Conservation (phyloP, 2,329 filamentous ascomycete species). For the Botrytis hyacinthi region DNA sequence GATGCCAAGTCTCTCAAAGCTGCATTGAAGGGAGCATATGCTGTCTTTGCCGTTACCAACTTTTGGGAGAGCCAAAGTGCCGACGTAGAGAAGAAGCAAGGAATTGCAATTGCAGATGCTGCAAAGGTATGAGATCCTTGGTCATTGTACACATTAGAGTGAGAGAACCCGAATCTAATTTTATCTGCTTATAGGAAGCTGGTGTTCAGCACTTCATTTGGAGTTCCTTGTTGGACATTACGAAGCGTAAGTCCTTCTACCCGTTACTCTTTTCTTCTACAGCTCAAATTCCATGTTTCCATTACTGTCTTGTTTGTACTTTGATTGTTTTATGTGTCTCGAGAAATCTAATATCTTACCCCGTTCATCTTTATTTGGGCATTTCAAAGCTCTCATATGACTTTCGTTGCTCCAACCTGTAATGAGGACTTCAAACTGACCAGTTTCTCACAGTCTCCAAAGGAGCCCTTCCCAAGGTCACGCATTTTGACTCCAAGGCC, state of each 20-base stretch:
- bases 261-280: neutral
- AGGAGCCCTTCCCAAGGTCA: constrained; percentile 43
- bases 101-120: constrained; percentile 49
- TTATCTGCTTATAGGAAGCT: constrained; percentile 36
- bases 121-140: constrained; percentile 41
- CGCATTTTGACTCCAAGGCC: constrained; percentile 43
- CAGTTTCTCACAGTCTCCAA: constrained; percentile 39
- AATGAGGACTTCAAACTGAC: neutral
- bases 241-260: constrained; percentile 39
- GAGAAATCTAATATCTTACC: neutral
- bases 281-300: neutral
- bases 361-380: neutral
- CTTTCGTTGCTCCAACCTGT: neutral
- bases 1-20: constrained; percentile 42
- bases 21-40: constrained; percentile 37
- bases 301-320: neutral
- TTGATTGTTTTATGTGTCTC: neutral
- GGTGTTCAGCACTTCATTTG: constrained; percentile 49
- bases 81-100: constrained; percentile 46
- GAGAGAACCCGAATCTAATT: neutral
- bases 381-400: neutral
- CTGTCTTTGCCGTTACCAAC: constrained; percentile 38
- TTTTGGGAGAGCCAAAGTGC: constrained; percentile 41
- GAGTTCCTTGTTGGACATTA: constrained; percentile 45
- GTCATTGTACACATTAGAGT: neutral